Percentiles rank a stretch among this genome's conserved stretches.
These are phyloP conservation scores for Rubroboletus satanas DNA, from an alignment of 768 basidiomycete genomes.

Conservation along the genomic window DNA sequence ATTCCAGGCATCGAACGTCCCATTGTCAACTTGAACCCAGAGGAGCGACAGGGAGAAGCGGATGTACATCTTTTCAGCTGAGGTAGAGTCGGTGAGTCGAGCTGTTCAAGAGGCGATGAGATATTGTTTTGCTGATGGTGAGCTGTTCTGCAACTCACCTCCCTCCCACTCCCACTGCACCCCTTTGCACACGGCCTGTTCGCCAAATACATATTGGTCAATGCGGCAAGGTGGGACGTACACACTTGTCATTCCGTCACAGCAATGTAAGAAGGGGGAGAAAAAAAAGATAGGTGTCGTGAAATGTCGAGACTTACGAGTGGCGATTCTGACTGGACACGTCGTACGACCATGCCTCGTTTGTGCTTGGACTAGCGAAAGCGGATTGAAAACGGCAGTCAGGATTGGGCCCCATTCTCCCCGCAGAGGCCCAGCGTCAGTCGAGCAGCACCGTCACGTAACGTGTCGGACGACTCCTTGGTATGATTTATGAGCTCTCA, in stretches of 20 bases:
- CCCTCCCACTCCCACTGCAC: not conserved
- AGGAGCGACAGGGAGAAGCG: slow-evolving; percentile 11
- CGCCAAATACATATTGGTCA: not conserved
- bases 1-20: no score
- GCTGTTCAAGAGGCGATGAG: not conserved
- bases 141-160: not conserved
- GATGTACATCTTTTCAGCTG: slow-evolving; percentile 6
- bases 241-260: not conserved
- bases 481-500: no score
- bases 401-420: not conserved
- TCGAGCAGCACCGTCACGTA: no score
- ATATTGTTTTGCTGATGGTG: not conserved
- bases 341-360: not conserved
- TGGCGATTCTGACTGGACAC: not conserved
- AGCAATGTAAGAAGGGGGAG: not conserved
- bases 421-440: not conserved
- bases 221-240: not conserved
- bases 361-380: not conserved
- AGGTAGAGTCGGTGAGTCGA: not conserved
- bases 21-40: no score
- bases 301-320: not conserved
- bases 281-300: not conserved
- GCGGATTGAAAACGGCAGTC: not conserved
- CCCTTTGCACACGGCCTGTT: not conserved
- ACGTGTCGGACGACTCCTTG: no score